These are phyloP conservation scores for Tranzscheliella williamsii DNA, from an alignment of 1,284 basidiomycete genomes.

Conservation along the genomic window DNA sequence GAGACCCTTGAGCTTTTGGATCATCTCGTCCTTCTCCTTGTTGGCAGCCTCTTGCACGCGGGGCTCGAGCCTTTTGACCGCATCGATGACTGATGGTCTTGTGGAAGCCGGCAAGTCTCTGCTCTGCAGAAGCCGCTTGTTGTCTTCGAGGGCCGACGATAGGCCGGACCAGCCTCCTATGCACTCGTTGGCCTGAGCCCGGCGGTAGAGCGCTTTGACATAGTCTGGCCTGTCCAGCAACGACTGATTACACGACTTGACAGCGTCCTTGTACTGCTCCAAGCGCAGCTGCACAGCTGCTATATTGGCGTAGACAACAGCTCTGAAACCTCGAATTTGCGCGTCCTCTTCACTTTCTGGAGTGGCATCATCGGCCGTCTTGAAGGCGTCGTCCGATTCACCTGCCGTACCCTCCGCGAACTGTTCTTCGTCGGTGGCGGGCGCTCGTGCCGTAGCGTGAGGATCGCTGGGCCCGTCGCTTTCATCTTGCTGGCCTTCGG, in stretches of 20 bases:
- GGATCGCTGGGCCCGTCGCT: too few species aligned
- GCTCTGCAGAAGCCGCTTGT: slow-evolving; percentile 71
- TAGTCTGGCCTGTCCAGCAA: slow-evolving; percentile 81
- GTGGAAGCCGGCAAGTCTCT: slow-evolving; percentile 69
- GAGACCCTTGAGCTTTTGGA: slow-evolving; percentile 86
- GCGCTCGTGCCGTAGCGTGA: too few species aligned
- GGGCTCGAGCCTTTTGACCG: slow-evolving; percentile 63
- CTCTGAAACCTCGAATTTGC: slow-evolving; percentile 24
- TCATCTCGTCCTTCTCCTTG: slow-evolving; percentile 86
- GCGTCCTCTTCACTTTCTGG: slow-evolving; percentile 22
- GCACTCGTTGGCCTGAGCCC: slow-evolving; percentile 79
- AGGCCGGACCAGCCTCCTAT: slow-evolving; percentile 81
- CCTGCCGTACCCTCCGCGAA: background rate
- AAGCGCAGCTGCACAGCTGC: slow-evolving; percentile 77
- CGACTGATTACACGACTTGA: slow-evolving; percentile 74
- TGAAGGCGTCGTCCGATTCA: background rate
- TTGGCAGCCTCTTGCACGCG: slow-evolving; percentile 77
- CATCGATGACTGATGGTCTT: slow-evolving; percentile 6
- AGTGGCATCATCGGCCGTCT: background rate
- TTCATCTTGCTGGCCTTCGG: background rate
- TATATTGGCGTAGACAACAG: slow-evolving; percentile 72
- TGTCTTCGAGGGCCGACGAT: slow-evolving; percentile 74
- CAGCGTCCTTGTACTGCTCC: slow-evolving; percentile 67
- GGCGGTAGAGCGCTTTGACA: slow-evolving; percentile 82
- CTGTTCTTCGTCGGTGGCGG: background rate